Base-by-base conservation (phyloP, 2,329 filamentous ascomycete species). In the Cadophora malorum region DNA sequence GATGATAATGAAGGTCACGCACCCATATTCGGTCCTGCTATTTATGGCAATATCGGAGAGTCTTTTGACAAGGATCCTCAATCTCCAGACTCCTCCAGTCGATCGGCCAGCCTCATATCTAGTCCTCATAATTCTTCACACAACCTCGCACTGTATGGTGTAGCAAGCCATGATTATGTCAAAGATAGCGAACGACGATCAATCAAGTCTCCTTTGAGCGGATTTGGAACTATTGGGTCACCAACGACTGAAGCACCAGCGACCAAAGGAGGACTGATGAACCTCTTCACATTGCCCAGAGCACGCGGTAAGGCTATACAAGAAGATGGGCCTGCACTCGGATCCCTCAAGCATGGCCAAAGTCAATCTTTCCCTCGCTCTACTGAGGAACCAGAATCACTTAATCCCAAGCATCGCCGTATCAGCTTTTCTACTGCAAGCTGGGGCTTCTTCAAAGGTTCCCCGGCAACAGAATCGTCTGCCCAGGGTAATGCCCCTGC, bases 361-460 rank as follows among this genome's bases (percentile, higher is more conserved):
- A 94, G 91, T 74, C 91, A 93, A 75, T 95, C 92, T 0, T 88
- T 96, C 72, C 92, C 92, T 6, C 82, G 86, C 21, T 84, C 85
- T 69, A 80, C 80, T 69, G 91, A 86, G 25, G 88, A 88, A 14
- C 78, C 78, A 21, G 90, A 85, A 75, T 81, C 76, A 70, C 79
- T 80, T 77, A 83, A 75, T 70, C 87, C 77, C 78, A 87, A 81
- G 78, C 67, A 70, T 60, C 86, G 87, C 28, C 83, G 86, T 49
- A 85, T 86, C 45, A 89, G 86, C 73, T 83, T 89, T 55, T 83
- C 84, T 2, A 31, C 35, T 21, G 76, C 79, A 72, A 83, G 85
- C 67, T 91, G 85, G 85, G 79, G 76, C 62, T 78, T 81, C 65
- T 70, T 82, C n/a, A 75, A 75, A 55, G 75, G 78, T 12, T 67